phyloP scores from a whole-genome alignment of 169 alveolate species.

The Eimeria maxima region DNA sequence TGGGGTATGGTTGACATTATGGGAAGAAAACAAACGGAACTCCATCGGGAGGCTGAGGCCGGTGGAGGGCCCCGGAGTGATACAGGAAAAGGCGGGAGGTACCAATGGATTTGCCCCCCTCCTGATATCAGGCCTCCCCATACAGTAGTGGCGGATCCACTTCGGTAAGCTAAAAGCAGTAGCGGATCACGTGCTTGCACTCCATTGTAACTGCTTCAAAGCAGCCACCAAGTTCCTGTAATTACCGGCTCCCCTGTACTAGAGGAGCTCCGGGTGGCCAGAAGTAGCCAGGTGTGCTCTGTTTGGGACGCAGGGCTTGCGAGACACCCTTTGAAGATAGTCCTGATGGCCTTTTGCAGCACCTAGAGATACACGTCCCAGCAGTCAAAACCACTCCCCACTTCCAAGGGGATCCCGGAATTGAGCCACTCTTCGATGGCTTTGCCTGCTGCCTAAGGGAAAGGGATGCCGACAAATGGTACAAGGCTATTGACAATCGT shows the following conservation, averaged over 20 bases:
- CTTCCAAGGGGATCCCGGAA: constrained; percentile 74
- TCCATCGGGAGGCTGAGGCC: constrained; percentile 46
- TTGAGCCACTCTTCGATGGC: constrained; percentile 81
- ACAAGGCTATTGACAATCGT: constrained; percentile 83
- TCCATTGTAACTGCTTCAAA: background rate
- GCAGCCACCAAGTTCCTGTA: too few species aligned
- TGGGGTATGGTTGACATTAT: constrained; percentile 82
- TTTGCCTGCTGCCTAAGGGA: constrained; percentile 84
- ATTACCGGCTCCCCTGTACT: background rate
- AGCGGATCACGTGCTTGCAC: background rate
- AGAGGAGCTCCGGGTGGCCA: background rate
- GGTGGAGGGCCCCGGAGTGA: constrained; percentile 11
- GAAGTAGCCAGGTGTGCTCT: background rate
- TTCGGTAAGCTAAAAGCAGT: constrained; percentile 16
- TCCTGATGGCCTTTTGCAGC: constrained; percentile 69
- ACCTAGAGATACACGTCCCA: constrained; percentile 55
- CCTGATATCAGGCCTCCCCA: constrained; percentile 72
- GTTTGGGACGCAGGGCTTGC: constrained; percentile 73
- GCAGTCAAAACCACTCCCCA: constrained; percentile 49
- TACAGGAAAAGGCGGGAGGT: constrained; percentile 71
- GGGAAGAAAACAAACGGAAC: constrained; percentile 80
- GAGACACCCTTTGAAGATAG: constrained; percentile 53
- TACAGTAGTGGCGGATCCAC: constrained; percentile 79
- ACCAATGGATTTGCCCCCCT: constrained; percentile 80
- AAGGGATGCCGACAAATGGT: constrained; percentile 81